These are phyloP conservation scores for Marchantia paleacea DNA, from an alignment of 225 moss, liverwort and hornwort species.

Conservation along the genomic window DNA sequence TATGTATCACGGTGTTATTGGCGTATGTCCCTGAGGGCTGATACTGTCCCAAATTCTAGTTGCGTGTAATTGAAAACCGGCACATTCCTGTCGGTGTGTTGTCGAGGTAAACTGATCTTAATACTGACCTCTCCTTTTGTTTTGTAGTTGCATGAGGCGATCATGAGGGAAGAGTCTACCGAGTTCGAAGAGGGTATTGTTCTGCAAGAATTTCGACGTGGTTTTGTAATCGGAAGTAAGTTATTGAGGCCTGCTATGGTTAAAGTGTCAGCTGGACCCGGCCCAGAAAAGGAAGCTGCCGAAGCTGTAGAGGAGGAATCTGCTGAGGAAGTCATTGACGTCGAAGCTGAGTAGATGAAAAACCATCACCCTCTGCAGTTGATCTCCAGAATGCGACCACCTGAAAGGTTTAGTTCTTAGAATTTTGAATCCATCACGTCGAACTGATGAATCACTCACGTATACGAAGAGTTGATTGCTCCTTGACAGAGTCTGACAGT, in stretches of 20 bases:
- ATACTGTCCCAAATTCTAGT: too few species aligned
- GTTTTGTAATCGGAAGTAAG: constrained; percentile 78
- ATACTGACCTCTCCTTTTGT: neutral
- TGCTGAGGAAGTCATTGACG: constrained; percentile 17
- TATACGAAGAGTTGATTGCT: constrained; percentile 5
- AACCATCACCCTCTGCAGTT: neutral
- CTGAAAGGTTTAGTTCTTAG: neutral
- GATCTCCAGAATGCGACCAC: neutral
- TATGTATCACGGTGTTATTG: too few species aligned
- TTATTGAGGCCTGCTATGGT: constrained; percentile 96
- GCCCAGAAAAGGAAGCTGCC: constrained; percentile 36
- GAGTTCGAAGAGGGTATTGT: constrained; percentile 75
- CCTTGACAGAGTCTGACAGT: constrained; percentile 6
- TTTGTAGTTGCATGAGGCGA: constrained; percentile 88
- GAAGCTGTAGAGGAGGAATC: constrained; percentile 26
- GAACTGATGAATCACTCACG: constrained; percentile 1
- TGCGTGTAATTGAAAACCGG: too few species aligned
- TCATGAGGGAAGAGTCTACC: constrained; percentile 93
- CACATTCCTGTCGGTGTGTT: neutral
- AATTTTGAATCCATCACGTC: neutral
- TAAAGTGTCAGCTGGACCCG: constrained; percentile 90
- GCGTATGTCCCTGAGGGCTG: too few species aligned
- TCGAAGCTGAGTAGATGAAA: constrained; percentile 18
- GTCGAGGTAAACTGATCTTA: neutral
- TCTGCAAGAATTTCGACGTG: constrained; percentile 82